phyloP scores from a whole-genome alignment of 257 asterid genomes.

The Dorcoceras hygrometricum region DNA sequence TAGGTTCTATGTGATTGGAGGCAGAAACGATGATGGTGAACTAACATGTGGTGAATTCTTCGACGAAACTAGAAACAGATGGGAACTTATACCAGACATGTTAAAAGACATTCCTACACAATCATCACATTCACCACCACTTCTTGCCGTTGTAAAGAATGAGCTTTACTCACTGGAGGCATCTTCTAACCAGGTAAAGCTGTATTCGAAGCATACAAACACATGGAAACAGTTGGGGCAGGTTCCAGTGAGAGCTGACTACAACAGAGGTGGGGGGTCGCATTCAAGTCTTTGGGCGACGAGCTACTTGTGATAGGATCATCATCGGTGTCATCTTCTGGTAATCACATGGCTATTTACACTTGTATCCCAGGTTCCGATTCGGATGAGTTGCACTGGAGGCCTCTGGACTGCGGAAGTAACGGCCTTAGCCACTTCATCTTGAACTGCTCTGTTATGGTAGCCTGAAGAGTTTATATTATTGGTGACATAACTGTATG shows the following conservation, averaged over 20 bases:
- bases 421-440: conserved; percentile 64
- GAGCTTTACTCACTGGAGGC: conserved; percentile 67
- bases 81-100: conserved; percentile 74
- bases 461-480: conserved; percentile 39
- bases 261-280: conserved; percentile 65
- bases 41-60: conserved; percentile 72
- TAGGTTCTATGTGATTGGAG: conserved; percentile 66
- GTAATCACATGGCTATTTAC: conserved; percentile 55
- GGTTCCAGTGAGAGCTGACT: neutral
- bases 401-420: conserved; percentile 46
- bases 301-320: conserved; percentile 70
- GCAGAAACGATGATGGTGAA: conserved; percentile 51
- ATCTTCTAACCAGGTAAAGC: conserved; percentile 60
- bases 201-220: conserved; percentile 57
- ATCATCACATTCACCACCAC: conserved; percentile 68
- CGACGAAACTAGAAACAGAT: conserved; percentile 42
- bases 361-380: conserved; percentile 56
- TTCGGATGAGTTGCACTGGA: conserved; percentile 47
- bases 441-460: conserved; percentile 68
- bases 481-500: neutral
- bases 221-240: conserved; percentile 63
- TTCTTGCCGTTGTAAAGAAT: conserved; percentile 66
- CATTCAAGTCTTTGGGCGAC: conserved; percentile 68
- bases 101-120: conserved; percentile 60
- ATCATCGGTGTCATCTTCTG: conserved; percentile 24